Evolutionary conservation across 345 rosid species (phyloP), one percentile per base, ranked within the genome.

Genomic region (Dovyalis caffra): DNA sequence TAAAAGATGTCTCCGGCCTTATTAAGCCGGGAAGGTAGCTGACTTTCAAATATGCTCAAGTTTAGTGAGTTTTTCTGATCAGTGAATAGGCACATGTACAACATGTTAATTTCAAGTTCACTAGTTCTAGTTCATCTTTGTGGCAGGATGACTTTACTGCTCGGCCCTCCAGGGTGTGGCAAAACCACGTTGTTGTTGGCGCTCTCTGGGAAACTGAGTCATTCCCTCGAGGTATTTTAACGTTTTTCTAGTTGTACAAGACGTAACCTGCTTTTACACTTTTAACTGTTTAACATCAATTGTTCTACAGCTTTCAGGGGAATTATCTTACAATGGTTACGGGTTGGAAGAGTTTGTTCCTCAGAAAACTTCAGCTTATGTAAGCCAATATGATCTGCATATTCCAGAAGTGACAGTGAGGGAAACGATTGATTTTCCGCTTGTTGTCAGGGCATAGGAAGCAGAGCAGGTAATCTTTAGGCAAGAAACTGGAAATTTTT

Each of bases 11-110:
- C 26, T 86, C 79, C 8, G 96, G 93, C 60, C 74, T 83, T 71
- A 78, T 91, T 37, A 88, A 81, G 35, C 94, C 98, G 3, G 86
- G 89, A 86, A 89, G 95, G 97, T 90, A 71, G 7, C 67, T 2
- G 14, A 43, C 16, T 68, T 45, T 35, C 40, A 51, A 56, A n/a
- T 8, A n/a, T 47, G 15, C 47, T 5, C 47, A 43, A 43, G 47
- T 43, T 43, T 37, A n/a, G 6, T 43, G 47, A 43, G 47, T 43
- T 1, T 43, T 43, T 43, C 16, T 43, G 15, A 10, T 10, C 3
- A 43, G 47, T 43, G 15, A 43, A 43, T 43, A 11, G 14, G 47
- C 18, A 43, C 47, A 12, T 43, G 47, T 14, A 43, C 18, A 43
- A 43, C 18, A 12, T 43, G 47, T 43, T 14, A 43, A 43, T 43